These are phyloP conservation scores for Loxodes magnus DNA, from an alignment of 73 alveolate genomes.

Conservation along the genomic window DNA sequence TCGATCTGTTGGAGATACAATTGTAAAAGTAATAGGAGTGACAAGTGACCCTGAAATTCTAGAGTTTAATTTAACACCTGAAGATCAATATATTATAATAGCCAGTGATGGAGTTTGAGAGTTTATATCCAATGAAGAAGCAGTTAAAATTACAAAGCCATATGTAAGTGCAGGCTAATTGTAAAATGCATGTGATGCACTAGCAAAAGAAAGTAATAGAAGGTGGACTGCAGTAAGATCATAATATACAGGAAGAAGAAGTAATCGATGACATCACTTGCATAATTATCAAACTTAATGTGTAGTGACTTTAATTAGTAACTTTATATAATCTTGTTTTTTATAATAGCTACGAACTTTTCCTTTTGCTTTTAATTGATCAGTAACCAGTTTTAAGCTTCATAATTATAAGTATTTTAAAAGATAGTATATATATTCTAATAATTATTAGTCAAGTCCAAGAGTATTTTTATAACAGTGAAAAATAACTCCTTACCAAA, in stretches of 20 bases:
- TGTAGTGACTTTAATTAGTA: too few species aligned
- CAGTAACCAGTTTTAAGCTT: too few species aligned
- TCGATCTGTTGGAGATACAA: conserved; percentile 14
- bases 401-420: too few species aligned
- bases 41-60: conserved; percentile 17
- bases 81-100: background rate
- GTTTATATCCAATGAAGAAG: background rate
- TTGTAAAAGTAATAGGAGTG: conserved; percentile 17
- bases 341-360: too few species aligned
- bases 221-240: too few species aligned
- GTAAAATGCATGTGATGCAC: background rate
- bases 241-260: background rate
- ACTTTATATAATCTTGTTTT: too few species aligned
- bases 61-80: background rate
- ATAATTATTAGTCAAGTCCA: too few species aligned
- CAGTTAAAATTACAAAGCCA: background rate
- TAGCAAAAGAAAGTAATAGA: background rate
- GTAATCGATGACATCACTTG: background rate
- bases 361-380: too few species aligned
- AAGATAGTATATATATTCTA: too few species aligned
- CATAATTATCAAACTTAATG: background rate
- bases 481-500: too few species aligned
- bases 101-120: background rate
- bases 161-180: background rate
- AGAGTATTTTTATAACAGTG: too few species aligned